A percentile compares a stretch with the other conserved stretches of the same genome.
phyloP scores from a whole-genome alignment of 352 stramenopile genomes.

The Blastocystis sp. region DNA sequence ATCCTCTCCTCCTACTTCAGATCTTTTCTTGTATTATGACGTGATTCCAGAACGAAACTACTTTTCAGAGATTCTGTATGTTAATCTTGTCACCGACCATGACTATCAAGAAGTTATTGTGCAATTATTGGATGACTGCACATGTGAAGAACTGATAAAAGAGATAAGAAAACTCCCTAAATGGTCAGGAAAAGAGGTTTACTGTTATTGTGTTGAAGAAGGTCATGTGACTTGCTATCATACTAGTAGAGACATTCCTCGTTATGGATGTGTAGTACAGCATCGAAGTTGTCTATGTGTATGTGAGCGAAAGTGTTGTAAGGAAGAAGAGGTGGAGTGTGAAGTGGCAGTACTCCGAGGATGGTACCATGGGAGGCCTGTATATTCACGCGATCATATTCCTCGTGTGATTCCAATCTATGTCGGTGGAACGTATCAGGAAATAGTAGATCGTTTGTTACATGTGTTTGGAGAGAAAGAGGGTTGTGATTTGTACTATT shows the following conservation, averaged over 20 bases:
- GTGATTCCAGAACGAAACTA: neutral
- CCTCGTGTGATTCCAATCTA: neutral
- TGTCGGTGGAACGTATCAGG: neutral
- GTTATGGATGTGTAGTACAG: neutral
- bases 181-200: neutral
- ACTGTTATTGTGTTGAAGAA: neutral
- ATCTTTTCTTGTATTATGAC: slow-evolving; percentile 20
- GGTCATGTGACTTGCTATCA: neutral
- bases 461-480: neutral
- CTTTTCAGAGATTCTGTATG: neutral
- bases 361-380: neutral
- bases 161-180: neutral
- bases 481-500: neutral
- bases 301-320: too few relatives aligned
- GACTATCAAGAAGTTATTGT: neutral
- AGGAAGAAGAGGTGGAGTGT: neutral
- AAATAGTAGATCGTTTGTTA: neutral
- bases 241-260: neutral
- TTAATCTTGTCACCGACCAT: slow-evolving; percentile 15
- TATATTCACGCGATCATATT: neutral
- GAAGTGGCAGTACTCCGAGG: neutral
- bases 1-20: neutral
- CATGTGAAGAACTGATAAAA: neutral
- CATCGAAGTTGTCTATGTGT: neutral
- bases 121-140: neutral